These are phyloP conservation scores for Dionaea muscipula DNA, from an alignment of 179 eudicot species.

Conservation along the genomic window DNA sequence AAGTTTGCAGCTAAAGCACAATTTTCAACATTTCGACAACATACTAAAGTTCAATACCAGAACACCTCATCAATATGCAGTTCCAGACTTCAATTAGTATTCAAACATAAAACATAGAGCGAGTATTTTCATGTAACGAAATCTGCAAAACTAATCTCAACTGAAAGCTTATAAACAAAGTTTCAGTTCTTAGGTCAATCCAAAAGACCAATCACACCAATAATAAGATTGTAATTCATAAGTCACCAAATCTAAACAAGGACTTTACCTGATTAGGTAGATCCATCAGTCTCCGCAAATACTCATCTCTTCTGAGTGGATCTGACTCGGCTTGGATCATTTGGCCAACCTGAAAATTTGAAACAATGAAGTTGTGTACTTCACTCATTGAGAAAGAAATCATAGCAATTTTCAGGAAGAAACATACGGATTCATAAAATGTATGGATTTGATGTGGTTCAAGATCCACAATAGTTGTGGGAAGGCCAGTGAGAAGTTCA, in stretches of 20 bases:
- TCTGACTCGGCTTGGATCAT: constrained; percentile 97
- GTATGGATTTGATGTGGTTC: constrained; percentile 89
- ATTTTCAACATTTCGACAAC: no score
- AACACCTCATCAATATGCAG: no score
- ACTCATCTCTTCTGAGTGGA: constrained; percentile 82
- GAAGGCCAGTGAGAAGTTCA: constrained; percentile 81
- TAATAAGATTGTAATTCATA: constrained; percentile 4
- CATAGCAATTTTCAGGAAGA: not conserved
- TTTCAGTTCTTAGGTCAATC: no score
- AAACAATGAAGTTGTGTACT: not conserved
- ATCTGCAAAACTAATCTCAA: no score
- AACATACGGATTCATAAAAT: constrained; percentile 89
- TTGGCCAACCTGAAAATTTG: constrained; percentile 57
- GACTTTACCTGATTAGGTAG: constrained; percentile 78
- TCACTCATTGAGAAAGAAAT: not conserved
- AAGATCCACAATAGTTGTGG: constrained; percentile 71
- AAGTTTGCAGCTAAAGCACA: no score
- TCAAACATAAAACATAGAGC: no score
- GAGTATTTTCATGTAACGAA: no score
- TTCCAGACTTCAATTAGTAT: no score
- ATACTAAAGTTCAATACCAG: no score
- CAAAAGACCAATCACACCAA: no score
- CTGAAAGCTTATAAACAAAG: no score
- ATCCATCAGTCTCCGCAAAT: constrained; percentile 79
- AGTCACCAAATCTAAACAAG: not conserved